A percentile compares a stretch with the other conserved stretches of the same genome.
Conservation (phyloP, 768 basidiomycete species). For the Trametes villosa region DNA sequence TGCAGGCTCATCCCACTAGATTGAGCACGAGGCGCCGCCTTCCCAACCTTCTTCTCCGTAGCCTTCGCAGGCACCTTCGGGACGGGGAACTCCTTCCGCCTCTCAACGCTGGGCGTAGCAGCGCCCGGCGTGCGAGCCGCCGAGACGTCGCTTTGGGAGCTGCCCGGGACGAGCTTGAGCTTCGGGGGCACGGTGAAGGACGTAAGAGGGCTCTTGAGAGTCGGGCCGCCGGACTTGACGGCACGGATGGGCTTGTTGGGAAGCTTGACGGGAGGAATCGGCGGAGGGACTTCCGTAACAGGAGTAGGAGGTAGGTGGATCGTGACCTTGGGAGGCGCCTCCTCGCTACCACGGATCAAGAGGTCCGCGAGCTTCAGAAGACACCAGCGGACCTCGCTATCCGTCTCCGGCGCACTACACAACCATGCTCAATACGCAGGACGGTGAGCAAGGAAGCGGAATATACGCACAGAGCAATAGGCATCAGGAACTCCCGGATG, state of each 20-base stretch:
- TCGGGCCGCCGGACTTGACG: slow-evolving; percentile 41
- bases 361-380: slow-evolving; percentile 91
- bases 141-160: slow-evolving; percentile 30
- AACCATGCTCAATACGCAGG: neutral
- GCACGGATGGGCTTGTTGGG: slow-evolving; percentile 45
- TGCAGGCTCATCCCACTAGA: slow-evolving; percentile 74
- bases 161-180: slow-evolving; percentile 55
- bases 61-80: slow-evolving; percentile 29
- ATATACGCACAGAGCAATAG: slow-evolving; percentile 71
- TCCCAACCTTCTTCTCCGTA: slow-evolving; percentile 37
- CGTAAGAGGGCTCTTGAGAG: slow-evolving; percentile 35
- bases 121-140: slow-evolving; percentile 34
- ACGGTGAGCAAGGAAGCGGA: neutral
- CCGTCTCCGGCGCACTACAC: slow-evolving; percentile 69
- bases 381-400: slow-evolving; percentile 90
- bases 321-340: slow-evolving; percentile 84
- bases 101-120: slow-evolving; percentile 16
- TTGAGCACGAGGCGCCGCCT: slow-evolving; percentile 70
- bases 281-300: slow-evolving; percentile 61
- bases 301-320: slow-evolving; percentile 83
- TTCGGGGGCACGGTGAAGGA: slow-evolving; percentile 50
- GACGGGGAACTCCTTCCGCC: slow-evolving; percentile 16
- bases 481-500: slow-evolving; percentile 80
- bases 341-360: slow-evolving; percentile 80
- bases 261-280: slow-evolving; percentile 57